Conservation (phyloP, 2,329 filamentous ascomycete genomes). For the Shiraia bambusicola region DNA sequence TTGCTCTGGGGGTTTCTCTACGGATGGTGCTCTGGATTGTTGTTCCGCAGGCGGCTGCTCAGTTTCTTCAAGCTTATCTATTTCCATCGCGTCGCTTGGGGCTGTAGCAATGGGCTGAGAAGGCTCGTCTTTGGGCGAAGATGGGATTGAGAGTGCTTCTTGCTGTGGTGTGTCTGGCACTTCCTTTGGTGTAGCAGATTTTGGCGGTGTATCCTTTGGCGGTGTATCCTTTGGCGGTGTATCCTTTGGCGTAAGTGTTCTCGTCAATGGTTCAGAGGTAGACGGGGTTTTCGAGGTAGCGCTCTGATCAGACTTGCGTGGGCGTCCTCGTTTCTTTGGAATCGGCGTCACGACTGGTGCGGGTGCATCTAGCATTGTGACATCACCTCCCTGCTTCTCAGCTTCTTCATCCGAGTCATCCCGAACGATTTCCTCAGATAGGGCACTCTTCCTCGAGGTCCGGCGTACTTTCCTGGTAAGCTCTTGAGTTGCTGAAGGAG, state of each 20-base stretch:
- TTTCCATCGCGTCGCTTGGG: no score
- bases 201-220: background rate
- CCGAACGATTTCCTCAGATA: constrained; percentile 21
- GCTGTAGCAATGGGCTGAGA: no score
- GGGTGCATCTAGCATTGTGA: background rate
- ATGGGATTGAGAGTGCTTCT: no score
- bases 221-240: background rate
- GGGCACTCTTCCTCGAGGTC: constrained; percentile 18
- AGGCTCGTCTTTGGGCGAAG: no score
- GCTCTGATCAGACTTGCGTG: constrained; percentile 11
- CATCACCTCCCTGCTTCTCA: constrained; percentile 1
- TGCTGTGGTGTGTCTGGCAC: no score
- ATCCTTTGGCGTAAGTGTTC: background rate
- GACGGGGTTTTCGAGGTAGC: constrained; percentile 1
- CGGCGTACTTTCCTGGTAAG: constrained; percentile 12
- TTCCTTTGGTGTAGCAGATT: background rate
- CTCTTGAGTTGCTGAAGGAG: constrained; percentile 6
- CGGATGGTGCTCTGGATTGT: no score
- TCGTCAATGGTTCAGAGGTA: background rate
- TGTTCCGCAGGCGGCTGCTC: no score
- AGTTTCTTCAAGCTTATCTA: no score
- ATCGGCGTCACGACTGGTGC: background rate
- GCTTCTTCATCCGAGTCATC: constrained; percentile 19
- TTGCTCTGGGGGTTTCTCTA: no score
- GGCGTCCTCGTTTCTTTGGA: constrained; percentile 18